Evolutionary conservation across 495 filamentous ascomycete species (phyloP).

Genomic region (Annulohypoxylon stygium): DNA sequence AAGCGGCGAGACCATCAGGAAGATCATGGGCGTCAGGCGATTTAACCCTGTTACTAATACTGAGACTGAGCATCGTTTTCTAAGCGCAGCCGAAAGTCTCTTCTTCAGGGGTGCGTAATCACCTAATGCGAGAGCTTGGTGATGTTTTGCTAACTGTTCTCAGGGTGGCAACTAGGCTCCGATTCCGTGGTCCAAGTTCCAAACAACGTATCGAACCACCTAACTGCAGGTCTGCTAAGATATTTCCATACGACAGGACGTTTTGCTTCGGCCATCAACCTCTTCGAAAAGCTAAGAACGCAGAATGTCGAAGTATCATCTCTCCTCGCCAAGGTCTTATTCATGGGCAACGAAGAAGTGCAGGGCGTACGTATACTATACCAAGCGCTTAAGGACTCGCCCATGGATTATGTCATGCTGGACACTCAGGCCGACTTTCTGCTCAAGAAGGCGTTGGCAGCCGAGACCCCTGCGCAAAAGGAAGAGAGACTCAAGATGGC

Average conservation of each 20-base stretch:
- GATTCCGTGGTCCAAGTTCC: slow-evolving; percentile 98
- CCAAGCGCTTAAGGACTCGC: slow-evolving; percentile 87
- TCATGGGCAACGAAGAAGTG: slow-evolving; percentile 96
- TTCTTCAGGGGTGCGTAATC: slow-evolving; percentile 86
- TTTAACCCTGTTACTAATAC: slow-evolving; percentile 99
- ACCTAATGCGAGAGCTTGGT: not conserved
- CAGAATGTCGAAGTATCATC: slow-evolving; percentile 95
- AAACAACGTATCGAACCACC: slow-evolving; percentile 95
- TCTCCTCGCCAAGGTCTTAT: slow-evolving; percentile 86
- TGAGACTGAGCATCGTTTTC: slow-evolving; percentile 95
- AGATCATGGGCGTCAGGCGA: slow-evolving; percentile 91
- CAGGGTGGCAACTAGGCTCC: slow-evolving; percentile 94
- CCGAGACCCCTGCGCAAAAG: slow-evolving; percentile 62
- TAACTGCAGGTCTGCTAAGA: slow-evolving; percentile 90
- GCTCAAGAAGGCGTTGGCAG: slow-evolving; percentile 77
- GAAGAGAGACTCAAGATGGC: slow-evolving; percentile 79
- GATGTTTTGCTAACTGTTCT: slow-evolving; percentile 20
- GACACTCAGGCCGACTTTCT: slow-evolving; percentile 96
- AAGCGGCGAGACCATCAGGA: slow-evolving; percentile 88
- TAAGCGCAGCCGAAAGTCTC: slow-evolving; percentile 92
- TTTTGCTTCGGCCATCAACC: slow-evolving; percentile 95
- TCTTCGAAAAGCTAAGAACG: slow-evolving; percentile 95
- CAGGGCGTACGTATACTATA: slow-evolving; percentile 89
- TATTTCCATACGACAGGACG: slow-evolving; percentile 97
- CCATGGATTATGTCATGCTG: slow-evolving; percentile 95